phyloP scores from a whole-genome alignment of 2,329 filamentous ascomycete species.

The Arthrobotrys megalospora region DNA sequence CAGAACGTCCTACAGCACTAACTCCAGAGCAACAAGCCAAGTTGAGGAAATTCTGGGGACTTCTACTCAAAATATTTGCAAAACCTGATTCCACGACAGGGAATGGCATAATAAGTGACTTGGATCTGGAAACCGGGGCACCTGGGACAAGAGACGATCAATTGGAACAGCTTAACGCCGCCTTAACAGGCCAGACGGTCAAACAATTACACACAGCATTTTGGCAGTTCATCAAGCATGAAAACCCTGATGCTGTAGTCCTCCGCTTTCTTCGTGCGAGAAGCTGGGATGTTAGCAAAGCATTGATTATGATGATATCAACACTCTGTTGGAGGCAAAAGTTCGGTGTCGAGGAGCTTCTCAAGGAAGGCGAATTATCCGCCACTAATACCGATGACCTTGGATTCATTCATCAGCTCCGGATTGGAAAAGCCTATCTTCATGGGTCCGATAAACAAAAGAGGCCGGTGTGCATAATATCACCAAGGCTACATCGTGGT shows the following conservation, averaged over 20 bases:
- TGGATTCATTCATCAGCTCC: constrained; percentile 81
- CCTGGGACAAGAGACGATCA: neutral
- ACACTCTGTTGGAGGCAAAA: constrained; percentile 92
- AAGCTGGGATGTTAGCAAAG: constrained; percentile 96
- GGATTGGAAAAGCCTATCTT: constrained; percentile 92
- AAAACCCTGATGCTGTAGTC: constrained; percentile 89
- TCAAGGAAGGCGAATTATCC: constrained; percentile 80
- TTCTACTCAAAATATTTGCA: neutral
- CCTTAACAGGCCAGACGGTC: neutral
- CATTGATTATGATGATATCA: constrained; percentile 91
- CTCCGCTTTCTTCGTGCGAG: constrained; percentile 86
- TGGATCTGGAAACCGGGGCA: neutral
- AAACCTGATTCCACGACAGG: neutral
- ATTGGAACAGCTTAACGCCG: neutral
- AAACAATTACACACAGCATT: constrained; percentile 12
- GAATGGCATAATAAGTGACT: neutral
- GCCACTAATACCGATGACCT: constrained; percentile 79
- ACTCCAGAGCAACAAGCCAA: neutral
- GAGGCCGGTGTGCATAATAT: constrained; percentile 87
- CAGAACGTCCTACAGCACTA: neutral
- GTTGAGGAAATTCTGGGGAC: neutral
- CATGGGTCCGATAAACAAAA: constrained; percentile 88
- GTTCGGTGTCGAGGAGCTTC: constrained; percentile 89
- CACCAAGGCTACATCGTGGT: constrained; percentile 83
- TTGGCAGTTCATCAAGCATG: constrained; percentile 75